These are phyloP conservation scores for Neonectria faginata DNA, from an alignment of 2,329 filamentous ascomycete genomes.

Conservation along the genomic window DNA sequence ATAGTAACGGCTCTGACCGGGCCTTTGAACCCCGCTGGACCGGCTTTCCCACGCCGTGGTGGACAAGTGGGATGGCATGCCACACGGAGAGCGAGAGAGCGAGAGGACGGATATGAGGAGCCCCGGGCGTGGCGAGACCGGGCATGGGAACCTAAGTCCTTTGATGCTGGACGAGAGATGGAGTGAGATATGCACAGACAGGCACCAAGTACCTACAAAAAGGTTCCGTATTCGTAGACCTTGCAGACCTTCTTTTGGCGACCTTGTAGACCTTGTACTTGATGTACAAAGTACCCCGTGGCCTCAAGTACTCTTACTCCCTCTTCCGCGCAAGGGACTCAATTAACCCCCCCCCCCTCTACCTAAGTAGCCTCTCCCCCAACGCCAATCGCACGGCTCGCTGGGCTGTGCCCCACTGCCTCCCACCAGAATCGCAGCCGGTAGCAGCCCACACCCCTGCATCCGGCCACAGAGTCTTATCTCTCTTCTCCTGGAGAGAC, in stretches of 20 bases:
- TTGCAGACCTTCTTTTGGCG: not conserved
- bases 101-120: not conserved
- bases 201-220: too few relatives aligned
- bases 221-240: not conserved
- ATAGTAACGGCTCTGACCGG: conserved; percentile 11
- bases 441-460: conserved; percentile 47
- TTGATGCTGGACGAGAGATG: not conserved
- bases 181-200: not conserved
- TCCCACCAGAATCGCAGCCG: conserved; percentile 38
- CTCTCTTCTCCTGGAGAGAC: conserved; percentile 44
- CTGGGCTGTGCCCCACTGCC: conserved; percentile 27
- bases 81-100: too few relatives aligned
- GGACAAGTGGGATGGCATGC: conserved; percentile 13
- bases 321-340: conserved; percentile 7
- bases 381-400: conserved; percentile 36
- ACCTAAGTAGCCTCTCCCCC: conserved; percentile 17
- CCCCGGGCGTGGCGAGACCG: not conserved
- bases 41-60: conserved; percentile 19
- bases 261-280: conserved; percentile 10
- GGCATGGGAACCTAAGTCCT: conserved; percentile 2
- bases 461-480: conserved; percentile 45
- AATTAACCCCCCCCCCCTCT: conserved; percentile 17
- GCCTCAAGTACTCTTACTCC: conserved; percentile 5
- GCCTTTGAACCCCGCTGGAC: conserved; percentile 27
- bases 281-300: conserved; percentile 7